Conservation (phyloP, 179 eudicot species). For the Corrigiola litoralis region DNA sequence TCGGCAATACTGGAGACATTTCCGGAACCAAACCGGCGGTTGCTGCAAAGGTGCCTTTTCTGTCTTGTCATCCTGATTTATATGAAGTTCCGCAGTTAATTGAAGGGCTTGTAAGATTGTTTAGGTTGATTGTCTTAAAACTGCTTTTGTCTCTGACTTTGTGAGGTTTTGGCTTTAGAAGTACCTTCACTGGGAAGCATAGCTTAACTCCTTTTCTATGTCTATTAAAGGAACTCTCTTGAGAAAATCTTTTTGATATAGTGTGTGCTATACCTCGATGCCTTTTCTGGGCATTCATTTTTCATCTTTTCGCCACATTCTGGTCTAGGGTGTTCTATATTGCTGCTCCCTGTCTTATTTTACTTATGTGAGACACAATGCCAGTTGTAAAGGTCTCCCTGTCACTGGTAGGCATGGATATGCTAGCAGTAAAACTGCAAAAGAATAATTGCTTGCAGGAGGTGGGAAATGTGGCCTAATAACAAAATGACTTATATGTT, state of each 20-base stretch:
- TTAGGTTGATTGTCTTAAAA: background rate
- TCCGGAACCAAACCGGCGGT: slow-evolving; percentile 94
- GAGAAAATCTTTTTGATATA: background rate
- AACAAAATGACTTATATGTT: too few relatives aligned
- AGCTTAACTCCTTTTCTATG: background rate
- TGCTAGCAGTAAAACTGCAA: background rate
- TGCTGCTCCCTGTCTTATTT: background rate
- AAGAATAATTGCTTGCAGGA: too few relatives aligned
- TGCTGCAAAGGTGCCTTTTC: slow-evolving; percentile 67
- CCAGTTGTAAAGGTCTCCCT: background rate
- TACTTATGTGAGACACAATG: background rate
- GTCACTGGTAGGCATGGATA: background rate
- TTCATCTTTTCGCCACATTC: background rate
- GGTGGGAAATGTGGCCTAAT: too few relatives aligned
- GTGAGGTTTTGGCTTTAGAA: background rate
- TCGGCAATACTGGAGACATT: slow-evolving; percentile 85
- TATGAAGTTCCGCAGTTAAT: background rate
- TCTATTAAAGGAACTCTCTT: too few relatives aligned
- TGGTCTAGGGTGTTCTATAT: background rate
- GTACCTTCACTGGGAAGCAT: background rate
- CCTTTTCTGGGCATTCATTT: too few relatives aligned
- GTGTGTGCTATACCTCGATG: background rate
- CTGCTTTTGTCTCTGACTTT: slow-evolving; percentile 1
- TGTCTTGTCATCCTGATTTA: background rate
- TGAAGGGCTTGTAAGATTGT: background rate